These are phyloP conservation scores for Xylaria sp. DNA, from an alignment of 495 filamentous ascomycete species.

Conservation along the genomic window DNA sequence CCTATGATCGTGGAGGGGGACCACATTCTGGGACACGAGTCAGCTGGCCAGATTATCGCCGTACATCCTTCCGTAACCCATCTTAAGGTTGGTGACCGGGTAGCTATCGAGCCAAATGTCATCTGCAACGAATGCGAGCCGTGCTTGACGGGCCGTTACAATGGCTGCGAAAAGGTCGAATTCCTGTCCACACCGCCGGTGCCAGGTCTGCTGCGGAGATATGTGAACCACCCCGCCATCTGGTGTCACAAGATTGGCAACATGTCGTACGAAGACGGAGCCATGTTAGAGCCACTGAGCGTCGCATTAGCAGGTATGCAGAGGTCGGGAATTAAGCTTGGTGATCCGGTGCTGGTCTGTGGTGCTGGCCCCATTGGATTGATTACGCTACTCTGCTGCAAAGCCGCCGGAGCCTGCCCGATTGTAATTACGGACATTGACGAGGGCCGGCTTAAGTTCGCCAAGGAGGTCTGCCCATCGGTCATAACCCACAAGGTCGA, in stretches of 20 bases:
- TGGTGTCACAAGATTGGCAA: slow-evolving; percentile 93
- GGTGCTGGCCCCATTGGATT: slow-evolving; percentile 92
- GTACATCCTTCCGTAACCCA: slow-evolving; percentile 78
- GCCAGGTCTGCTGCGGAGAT: slow-evolving; percentile 85
- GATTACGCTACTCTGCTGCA: slow-evolving; percentile 79
- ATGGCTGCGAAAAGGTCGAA: slow-evolving; percentile 82
- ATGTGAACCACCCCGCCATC: slow-evolving; percentile 88
- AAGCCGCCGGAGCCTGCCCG: slow-evolving; percentile 83
- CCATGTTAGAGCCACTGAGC: slow-evolving; percentile 84
- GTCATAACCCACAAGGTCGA: slow-evolving; percentile 82
- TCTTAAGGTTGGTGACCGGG: slow-evolving; percentile 81
- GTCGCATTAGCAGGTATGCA: slow-evolving; percentile 87
- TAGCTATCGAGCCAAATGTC: slow-evolving; percentile 90
- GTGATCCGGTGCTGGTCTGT: slow-evolving; percentile 84
- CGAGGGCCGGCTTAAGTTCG: slow-evolving; percentile 80
- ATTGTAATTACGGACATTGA: slow-evolving; percentile 94
- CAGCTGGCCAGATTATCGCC: slow-evolving; percentile 81
- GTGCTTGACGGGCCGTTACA: slow-evolving; percentile 89
- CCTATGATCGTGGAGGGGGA: slow-evolving; percentile 89
- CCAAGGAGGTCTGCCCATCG: slow-evolving; percentile 74
- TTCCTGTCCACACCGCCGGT: slow-evolving; percentile 92
- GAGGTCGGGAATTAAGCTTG: slow-evolving; percentile 75
- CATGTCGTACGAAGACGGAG: slow-evolving; percentile 89
- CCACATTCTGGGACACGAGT: slow-evolving; percentile 93
- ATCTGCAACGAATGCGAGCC: slow-evolving; percentile 89